Percentiles rank a stretch among this genome's conserved stretches.
Evolutionary conservation across 495 filamentous ascomycete species (phyloP).

Genomic region (Talaromyces liani): DNA sequence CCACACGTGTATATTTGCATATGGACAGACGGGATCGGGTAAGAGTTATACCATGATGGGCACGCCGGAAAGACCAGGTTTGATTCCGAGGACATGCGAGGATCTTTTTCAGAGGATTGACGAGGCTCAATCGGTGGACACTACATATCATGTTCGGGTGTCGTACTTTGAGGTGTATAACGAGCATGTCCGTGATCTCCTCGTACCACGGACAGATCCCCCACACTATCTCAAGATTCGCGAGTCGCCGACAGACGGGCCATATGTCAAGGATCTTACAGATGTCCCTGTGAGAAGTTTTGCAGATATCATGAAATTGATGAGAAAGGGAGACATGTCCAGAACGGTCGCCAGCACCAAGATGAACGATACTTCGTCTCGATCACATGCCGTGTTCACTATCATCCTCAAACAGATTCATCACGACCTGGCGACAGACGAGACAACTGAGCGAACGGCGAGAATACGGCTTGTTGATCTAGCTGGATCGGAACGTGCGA

Average conservation of each 20-base stretch:
- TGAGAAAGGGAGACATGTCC: constrained; percentile 82
- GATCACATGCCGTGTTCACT: constrained; percentile 95
- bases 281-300: constrained; percentile 82
- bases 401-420: constrained; percentile 96
- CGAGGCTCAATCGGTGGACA: constrained; percentile 70
- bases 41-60: constrained; percentile 99
- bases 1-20: constrained; percentile 98
- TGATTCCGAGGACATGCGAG: constrained; percentile 96
- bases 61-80: constrained; percentile 71
- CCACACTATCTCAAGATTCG: constrained; percentile 96
- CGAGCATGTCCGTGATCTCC: constrained; percentile 92
- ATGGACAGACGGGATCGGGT: constrained; percentile 94
- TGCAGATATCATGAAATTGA: constrained; percentile 76
- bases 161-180: constrained; percentile 99
- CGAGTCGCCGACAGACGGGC: constrained; percentile 88
- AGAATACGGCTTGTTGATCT: constrained; percentile 95
- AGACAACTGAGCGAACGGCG: constrained; percentile 88
- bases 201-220: constrained; percentile 66
- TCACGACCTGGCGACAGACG: constrained; percentile 87
- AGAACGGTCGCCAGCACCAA: constrained; percentile 94
- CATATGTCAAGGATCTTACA: constrained; percentile 95
- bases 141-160: constrained; percentile 92
- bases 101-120: constrained; percentile 95
- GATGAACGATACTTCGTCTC: constrained; percentile 97
- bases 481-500: constrained; percentile 90